Evolutionary conservation across 148 eudicot species (phyloP).

Genomic region (Fallopia convolvulus): DNA sequence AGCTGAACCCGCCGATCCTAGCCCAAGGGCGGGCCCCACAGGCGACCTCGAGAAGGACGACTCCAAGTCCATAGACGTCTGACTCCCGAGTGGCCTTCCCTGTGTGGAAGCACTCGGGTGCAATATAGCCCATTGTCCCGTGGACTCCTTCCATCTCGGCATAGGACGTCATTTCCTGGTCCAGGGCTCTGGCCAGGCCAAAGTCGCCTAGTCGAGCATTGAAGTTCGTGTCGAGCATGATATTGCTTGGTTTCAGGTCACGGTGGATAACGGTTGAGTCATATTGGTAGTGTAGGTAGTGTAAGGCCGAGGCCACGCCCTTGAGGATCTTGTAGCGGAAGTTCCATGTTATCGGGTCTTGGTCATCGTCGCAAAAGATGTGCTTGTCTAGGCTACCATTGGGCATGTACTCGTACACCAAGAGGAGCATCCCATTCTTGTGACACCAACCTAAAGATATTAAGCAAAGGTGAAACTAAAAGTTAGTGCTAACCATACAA

Average conservation of each 20-base stretch:
- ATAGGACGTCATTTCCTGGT: constrained; percentile 54
- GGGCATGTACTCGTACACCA: constrained; percentile 85
- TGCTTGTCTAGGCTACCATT: constrained; percentile 78
- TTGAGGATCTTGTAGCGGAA: constrained; percentile 38
- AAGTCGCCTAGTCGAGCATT: constrained; percentile 85
- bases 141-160: constrained; percentile 63
- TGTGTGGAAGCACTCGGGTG: constrained; percentile 82
- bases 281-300: constrained; percentile 62
- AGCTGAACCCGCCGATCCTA: constrained; percentile 33
- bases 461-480: not conserved
- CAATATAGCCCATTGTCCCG: constrained; percentile 82
- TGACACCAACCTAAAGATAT: constrained; percentile 75
- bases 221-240: constrained; percentile 70
- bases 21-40: constrained; percentile 59
- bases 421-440: constrained; percentile 52
- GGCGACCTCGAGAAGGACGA: constrained; percentile 53
- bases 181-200: constrained; percentile 78
- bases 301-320: constrained; percentile 45
- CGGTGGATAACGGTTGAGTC: constrained; percentile 75
- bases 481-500: too few species aligned
- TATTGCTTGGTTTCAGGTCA: constrained; percentile 81
- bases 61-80: constrained; percentile 70
- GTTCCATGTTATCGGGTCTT: constrained; percentile 29
- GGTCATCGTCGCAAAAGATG: constrained; percentile 28
- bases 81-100: constrained; percentile 63